A percentile compares a stretch with the other conserved stretches of the same genome.
Conservation (phyloP, 192 early-diverging fungal genomes). For the Dimargaris xerosporica region DNA sequence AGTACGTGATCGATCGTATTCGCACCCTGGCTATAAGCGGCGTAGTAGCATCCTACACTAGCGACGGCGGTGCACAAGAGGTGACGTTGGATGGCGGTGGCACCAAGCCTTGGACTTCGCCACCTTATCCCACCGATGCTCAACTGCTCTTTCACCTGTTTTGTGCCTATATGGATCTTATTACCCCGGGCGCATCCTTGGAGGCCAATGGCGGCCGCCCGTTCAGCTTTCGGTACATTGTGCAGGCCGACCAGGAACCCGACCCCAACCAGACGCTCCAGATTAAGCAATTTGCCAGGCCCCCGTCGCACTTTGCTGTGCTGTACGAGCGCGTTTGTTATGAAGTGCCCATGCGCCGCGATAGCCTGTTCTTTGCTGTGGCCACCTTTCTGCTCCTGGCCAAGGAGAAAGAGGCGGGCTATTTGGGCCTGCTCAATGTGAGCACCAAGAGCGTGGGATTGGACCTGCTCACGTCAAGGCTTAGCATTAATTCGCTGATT, state of each 20-base stretch:
- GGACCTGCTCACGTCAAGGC: slow-evolving; percentile 8
- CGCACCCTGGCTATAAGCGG: slow-evolving; percentile 23
- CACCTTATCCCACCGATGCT: slow-evolving; percentile 31
- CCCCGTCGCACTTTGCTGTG: slow-evolving; percentile 34
- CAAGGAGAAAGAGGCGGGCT: slow-evolving; percentile 34
- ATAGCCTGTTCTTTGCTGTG: slow-evolving; percentile 28
- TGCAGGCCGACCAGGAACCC: slow-evolving; percentile 31
- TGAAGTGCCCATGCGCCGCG: slow-evolving; percentile 33
- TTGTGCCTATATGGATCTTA: slow-evolving; percentile 39
- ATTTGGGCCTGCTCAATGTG: slow-evolving; percentile 37
- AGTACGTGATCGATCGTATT: slow-evolving; percentile 26
- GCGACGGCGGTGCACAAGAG: slow-evolving; percentile 22
- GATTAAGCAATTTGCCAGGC: slow-evolving; percentile 36
- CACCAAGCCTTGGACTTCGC: slow-evolving; percentile 14
- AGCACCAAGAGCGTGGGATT: slow-evolving; percentile 21
- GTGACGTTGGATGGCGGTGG: slow-evolving; percentile 6
- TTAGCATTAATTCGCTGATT: too few species aligned
- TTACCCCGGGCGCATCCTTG: slow-evolving; percentile 26
- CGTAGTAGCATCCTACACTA: slow-evolving; percentile 23
- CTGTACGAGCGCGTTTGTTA: slow-evolving; percentile 34
- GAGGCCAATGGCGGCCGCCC: slow-evolving; percentile 28
- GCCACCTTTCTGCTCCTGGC: slow-evolving; percentile 37
- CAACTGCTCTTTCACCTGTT: slow-evolving; percentile 47
- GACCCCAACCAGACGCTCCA: slow-evolving; percentile 29
- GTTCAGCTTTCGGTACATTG: slow-evolving; percentile 37